Conservation (phyloP, 805 yeast species). For the Zygotorulaspora chibaensis region DNA sequence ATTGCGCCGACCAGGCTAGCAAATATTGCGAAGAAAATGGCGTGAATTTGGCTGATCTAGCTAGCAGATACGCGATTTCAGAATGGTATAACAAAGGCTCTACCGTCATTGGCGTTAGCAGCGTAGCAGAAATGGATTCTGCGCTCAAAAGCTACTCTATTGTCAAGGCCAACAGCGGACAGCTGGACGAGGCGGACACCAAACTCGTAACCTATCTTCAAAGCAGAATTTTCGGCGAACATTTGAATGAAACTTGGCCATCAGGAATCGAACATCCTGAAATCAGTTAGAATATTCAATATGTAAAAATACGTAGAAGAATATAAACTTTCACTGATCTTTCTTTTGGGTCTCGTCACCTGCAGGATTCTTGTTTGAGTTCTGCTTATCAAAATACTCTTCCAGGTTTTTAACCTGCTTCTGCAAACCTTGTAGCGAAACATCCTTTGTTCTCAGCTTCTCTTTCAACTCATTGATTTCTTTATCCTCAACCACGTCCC, state of each 20-base stretch:
- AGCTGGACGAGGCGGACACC: constrained; percentile 41
- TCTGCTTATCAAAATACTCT: constrained; percentile 43
- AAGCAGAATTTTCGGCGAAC: constrained; percentile 44
- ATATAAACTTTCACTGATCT: constrained; percentile 8
- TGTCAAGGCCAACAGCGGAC: constrained; percentile 36
- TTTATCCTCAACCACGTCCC: constrained; percentile 19
- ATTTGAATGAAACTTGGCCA: constrained; percentile 64
- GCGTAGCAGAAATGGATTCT: constrained; percentile 53
- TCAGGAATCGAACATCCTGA: constrained; percentile 38
- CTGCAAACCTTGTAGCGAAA: constrained; percentile 44
- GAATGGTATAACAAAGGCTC: constrained; percentile 54
- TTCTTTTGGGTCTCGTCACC: constrained; percentile 26
- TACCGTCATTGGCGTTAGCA: constrained; percentile 77
- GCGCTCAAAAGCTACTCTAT: constrained; percentile 58
- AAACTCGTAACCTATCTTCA: constrained; percentile 42
- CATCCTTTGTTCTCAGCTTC: constrained; percentile 39
- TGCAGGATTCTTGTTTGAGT: constrained; percentile 19
- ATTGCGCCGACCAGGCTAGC: constrained; percentile 43
- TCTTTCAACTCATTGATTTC: constrained; percentile 38
- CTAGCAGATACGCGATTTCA: constrained; percentile 69
- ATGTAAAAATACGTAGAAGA: not conserved
- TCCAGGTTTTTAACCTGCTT: constrained; percentile 52
- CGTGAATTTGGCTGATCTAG: constrained; percentile 74
- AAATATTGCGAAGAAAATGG: constrained; percentile 39
- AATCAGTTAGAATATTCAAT: not conserved